Base-by-base conservation (phyloP, 2,329 filamentous ascomycete species). In the Colletotrichum eremochloae region DNA sequence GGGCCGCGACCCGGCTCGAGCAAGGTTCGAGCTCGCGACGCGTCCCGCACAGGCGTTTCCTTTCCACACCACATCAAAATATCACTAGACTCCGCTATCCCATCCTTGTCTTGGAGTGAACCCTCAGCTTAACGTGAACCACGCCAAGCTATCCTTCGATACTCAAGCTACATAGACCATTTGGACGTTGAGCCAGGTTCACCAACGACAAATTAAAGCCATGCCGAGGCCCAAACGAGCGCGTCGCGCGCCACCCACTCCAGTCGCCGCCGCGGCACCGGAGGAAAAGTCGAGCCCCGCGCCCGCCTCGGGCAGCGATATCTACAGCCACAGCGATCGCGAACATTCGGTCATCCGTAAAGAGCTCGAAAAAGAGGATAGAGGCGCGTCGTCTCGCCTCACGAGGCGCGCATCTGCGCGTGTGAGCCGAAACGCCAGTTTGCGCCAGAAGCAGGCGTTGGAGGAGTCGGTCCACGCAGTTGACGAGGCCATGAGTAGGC, bases 401-500 rank as follows among this genome's bases (percentile, higher is more conserved):
- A 3, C 42, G 33, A 55, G 42, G 20, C 40, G 62, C 38, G 20
- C 31, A 15, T 46, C 57, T 38, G 77, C 61, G 67, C 72, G 20
- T 68, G 72, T 40, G 62, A 53, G 67, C 75, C 65, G 73, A 71
- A 33, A 56, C 65, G 73, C 53, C 12, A 71, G 62, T 44, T 44
- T 73, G 71, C 71, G 71, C 57, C 67, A 69, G 66, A 64, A 50
- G 63, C 64, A 74, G 52, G 66, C 55, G 56, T 77, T 75, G 24
- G 63, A 80, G 64, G 75, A 78, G 18, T 68, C 75, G 18, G 77
- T 64, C n/a, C 75, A 68, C 48, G 78, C 77, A 57, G 80, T 80
- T 57, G 82, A 85, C 73, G 78, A 78, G 3, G 83, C 83, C 7
- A 77, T 84, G 55, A 77, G 80, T 36, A 76, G 78, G 12, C 78